phyloP scores from a whole-genome alignment of 257 asterid genomes.

The Fraxinus quadrangulata region DNA sequence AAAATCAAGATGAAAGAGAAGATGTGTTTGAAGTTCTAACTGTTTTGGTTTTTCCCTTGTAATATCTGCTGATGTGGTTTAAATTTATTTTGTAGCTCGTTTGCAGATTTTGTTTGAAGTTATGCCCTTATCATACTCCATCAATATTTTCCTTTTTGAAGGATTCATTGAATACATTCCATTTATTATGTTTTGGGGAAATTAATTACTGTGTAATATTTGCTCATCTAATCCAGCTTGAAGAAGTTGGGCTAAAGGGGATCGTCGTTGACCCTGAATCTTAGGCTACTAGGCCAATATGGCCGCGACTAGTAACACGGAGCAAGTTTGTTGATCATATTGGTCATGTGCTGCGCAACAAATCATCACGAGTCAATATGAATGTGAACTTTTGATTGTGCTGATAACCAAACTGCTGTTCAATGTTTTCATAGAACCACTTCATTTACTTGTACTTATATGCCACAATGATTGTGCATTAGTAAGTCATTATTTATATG shows the following conservation, averaged over 20 bases:
- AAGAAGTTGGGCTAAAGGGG: not conserved
- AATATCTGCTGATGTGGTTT: constrained; percentile 12
- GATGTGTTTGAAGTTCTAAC: not conserved
- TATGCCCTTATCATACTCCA: not conserved
- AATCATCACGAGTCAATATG: not conserved
- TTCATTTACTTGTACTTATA: not conserved
- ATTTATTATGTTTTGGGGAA: too few species aligned
- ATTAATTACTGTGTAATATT: too few species aligned
- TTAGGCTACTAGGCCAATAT: too few species aligned
- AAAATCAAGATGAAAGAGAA: constrained; percentile 2
- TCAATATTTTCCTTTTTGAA: not conserved
- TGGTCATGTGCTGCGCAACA: not conserved
- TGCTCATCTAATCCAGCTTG: not conserved
- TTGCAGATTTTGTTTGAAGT: constrained; percentile 26
- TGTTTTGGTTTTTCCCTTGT: constrained; percentile 6
- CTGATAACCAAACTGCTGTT: not conserved
- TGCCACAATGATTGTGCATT: not conserved
- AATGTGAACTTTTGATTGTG: not conserved
- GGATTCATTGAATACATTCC: not conserved
- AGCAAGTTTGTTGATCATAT: not conserved
- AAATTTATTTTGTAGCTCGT: constrained; percentile 7
- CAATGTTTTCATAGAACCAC: not conserved
- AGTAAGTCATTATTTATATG: too few species aligned
- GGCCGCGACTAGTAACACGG: not conserved
- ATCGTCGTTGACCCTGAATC: not conserved